Conservation (phyloP, 148 eudicot genomes). For the Rhododendron vialii region DNA sequence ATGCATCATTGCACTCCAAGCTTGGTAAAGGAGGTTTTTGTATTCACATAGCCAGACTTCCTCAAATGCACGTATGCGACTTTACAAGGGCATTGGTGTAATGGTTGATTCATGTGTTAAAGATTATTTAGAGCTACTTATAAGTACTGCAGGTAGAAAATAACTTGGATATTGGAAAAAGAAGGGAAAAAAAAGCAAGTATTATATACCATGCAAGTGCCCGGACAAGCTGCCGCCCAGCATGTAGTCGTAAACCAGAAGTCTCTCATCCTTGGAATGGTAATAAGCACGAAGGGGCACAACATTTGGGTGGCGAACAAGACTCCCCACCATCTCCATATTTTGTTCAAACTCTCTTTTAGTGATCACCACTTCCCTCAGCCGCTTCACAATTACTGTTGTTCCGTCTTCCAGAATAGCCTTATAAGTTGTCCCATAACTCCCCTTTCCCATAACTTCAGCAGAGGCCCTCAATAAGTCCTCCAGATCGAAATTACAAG, state of each 20-base stretch:
- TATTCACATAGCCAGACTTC: neutral
- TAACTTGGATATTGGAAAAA: neutral
- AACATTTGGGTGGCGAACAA: conserved; percentile 51
- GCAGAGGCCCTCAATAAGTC: conserved; percentile 93
- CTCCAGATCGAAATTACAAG: conserved; percentile 80
- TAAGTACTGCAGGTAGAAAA: neutral
- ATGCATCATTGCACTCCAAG: neutral
- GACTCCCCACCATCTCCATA: conserved; percentile 65
- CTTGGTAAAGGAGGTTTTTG: no score
- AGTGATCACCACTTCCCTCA: conserved; percentile 70
- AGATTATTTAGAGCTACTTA: neutral
- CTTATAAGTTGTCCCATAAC: conserved; percentile 79
- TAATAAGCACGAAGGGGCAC: conserved; percentile 86
- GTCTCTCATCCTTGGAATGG: conserved; percentile 92
- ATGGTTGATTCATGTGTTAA: neutral
- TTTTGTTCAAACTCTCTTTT: conserved; percentile 91
- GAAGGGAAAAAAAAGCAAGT: neutral
- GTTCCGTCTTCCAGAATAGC: conserved; percentile 89
- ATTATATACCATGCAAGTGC: conserved; percentile 63
- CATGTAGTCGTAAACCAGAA: conserved; percentile 70
- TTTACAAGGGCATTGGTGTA: neutral
- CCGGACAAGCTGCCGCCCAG: conserved; percentile 61
- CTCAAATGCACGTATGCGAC: neutral
- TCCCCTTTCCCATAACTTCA: conserved; percentile 91
- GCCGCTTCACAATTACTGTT: conserved; percentile 70